phyloP scores from a whole-genome alignment of 2,329 filamentous ascomycete genomes.

The Aspergillus chevalieri region DNA sequence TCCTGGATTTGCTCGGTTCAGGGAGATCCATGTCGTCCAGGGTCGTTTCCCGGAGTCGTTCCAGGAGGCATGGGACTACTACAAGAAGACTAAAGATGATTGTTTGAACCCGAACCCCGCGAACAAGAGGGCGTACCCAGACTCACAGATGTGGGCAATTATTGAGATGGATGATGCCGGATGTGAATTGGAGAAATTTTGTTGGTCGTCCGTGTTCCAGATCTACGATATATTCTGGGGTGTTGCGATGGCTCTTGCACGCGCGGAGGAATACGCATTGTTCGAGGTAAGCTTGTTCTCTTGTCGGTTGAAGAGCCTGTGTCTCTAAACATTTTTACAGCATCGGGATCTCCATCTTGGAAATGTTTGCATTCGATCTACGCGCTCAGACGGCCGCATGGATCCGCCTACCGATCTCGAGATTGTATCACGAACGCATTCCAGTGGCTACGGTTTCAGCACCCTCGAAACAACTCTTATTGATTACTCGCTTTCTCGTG shows the following conservation, averaged over 20 bases:
- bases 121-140: slow-evolving; percentile 48
- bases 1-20: slow-evolving; percentile 58
- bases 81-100: slow-evolving; percentile 36
- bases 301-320: background rate
- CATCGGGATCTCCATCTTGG: slow-evolving; percentile 62
- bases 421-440: slow-evolving; percentile 23
- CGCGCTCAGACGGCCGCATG: slow-evolving; percentile 24
- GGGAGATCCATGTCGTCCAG: slow-evolving; percentile 53
- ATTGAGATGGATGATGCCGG: slow-evolving; percentile 63
- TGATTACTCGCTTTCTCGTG: slow-evolving; percentile 63
- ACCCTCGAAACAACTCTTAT: slow-evolving; percentile 59
- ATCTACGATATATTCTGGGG: slow-evolving; percentile 64
- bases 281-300: slow-evolving; percentile 46
- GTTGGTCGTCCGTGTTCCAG: slow-evolving; percentile 39
- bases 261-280: slow-evolving; percentile 53
- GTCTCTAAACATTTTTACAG: slow-evolving; percentile 19
- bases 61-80: slow-evolving; percentile 38
- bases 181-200: slow-evolving; percentile 47
- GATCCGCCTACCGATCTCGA: slow-evolving; percentile 28
- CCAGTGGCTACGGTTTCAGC: slow-evolving; percentile 46
- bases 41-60: slow-evolving; percentile 51
- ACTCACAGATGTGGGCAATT: slow-evolving; percentile 56
- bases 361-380: slow-evolving; percentile 55
- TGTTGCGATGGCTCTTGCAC: slow-evolving; percentile 55
- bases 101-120: slow-evolving; percentile 53